Conservation (phyloP, 768 basidiomycete genomes). For the Kwoniella botswanensis region DNA sequence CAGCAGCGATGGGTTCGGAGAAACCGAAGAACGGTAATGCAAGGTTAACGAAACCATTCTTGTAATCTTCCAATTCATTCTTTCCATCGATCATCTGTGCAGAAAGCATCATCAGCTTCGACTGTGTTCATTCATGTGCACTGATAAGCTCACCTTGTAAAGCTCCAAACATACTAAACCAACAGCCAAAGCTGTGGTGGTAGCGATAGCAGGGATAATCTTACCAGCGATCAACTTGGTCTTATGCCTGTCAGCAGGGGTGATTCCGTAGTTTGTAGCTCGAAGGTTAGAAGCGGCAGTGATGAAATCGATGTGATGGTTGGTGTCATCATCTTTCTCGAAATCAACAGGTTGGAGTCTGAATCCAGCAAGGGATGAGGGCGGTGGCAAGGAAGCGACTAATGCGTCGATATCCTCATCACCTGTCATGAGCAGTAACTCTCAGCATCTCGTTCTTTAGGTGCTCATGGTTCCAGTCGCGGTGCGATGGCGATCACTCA, state of each 20-base stretch:
- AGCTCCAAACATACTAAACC: conserved; percentile 94
- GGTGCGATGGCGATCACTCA: conserved; percentile 40
- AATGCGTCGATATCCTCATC: conserved; percentile 65
- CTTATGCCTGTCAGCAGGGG: conserved; percentile 80
- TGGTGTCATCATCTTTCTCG: conserved; percentile 98
- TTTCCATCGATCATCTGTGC: conserved; percentile 90
- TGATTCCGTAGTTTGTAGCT: conserved; percentile 91
- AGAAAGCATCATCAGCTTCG: conserved; percentile 18
- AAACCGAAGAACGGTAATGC: conserved; percentile 99
- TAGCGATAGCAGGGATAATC: conserved; percentile 99
- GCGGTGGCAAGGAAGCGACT: conserved; percentile 75
- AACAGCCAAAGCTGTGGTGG: conserved; percentile 93
- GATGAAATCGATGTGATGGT: conserved; percentile 98
- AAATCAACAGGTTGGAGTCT: conserved; percentile 94
- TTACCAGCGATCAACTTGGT: conserved; percentile 96
- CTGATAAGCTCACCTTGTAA: conserved; percentile 73
- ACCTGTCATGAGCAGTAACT: conserved; percentile 26
- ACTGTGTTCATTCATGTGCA: not conserved
- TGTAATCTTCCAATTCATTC: conserved; percentile 89
- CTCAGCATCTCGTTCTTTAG: not conserved
- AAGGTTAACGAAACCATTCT: conserved; percentile 97
- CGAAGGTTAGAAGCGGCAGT: conserved; percentile 96
- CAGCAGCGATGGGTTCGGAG: conserved; percentile 91
- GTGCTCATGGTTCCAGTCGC: not conserved
- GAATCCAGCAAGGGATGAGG: conserved; percentile 93